Conservation (phyloP, 2,329 filamentous ascomycete genomes). For the Phialophora tarda region DNA sequence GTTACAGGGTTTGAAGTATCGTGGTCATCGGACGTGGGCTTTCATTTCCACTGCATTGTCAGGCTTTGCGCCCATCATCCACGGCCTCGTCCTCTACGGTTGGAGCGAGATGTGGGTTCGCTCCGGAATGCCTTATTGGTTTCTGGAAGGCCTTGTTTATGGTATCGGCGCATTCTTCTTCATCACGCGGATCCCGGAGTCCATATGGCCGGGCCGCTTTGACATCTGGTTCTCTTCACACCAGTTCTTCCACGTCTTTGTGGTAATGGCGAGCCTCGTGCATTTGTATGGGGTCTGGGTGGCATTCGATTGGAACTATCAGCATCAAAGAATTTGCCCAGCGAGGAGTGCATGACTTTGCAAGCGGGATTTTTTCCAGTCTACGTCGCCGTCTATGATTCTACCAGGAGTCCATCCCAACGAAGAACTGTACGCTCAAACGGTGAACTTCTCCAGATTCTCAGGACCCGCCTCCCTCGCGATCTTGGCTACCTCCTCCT, state of each 20-base stretch:
- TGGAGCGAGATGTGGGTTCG: constrained; percentile 39
- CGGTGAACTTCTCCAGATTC: constrained; percentile 34
- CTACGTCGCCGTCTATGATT: background rate
- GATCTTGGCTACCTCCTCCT: constrained; percentile 42
- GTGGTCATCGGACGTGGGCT: constrained; percentile 40
- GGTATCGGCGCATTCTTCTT: constrained; percentile 44
- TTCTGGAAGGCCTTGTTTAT: constrained; percentile 51
- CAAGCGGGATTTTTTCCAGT: background rate
- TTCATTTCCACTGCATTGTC: constrained; percentile 45
- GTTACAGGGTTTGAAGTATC: constrained; percentile 43
- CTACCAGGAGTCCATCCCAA: background rate
- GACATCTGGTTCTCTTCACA: constrained; percentile 47
- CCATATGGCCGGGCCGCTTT: constrained; percentile 43
- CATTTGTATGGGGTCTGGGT: constrained; percentile 49
- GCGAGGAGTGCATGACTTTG: background rate
- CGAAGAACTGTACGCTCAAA: constrained; percentile 13
- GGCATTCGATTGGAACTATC: constrained; percentile 45
- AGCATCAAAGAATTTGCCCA: constrained; percentile 37
- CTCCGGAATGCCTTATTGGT: constrained; percentile 44
- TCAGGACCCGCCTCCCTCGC: constrained; percentile 30
- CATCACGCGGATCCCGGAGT: constrained; percentile 39
- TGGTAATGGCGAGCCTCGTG: constrained; percentile 49
- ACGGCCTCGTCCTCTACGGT: constrained; percentile 42
- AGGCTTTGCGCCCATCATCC: constrained; percentile 45
- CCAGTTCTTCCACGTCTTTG: constrained; percentile 46